A percentile compares a stretch with the other conserved stretches of the same genome.
These are phyloP conservation scores for Kwoniella sp. DNA, from an alignment of 768 basidiomycete genomes.

Conservation along the genomic window DNA sequence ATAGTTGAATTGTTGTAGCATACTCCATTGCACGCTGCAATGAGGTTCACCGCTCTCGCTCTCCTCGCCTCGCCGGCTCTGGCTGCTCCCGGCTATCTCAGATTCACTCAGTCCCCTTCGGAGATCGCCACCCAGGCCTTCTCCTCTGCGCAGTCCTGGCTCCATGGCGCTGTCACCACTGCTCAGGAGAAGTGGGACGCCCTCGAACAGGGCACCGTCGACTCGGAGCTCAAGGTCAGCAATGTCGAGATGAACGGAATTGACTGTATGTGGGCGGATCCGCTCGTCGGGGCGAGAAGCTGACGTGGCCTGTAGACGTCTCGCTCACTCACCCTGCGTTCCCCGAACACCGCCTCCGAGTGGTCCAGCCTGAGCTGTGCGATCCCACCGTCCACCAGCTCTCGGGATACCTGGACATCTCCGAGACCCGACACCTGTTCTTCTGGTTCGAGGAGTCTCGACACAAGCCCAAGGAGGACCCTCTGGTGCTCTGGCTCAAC, in stretches of 20 bases:
- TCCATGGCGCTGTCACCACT: constrained; percentile 15
- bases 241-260: constrained; percentile 28
- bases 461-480: constrained; percentile 66
- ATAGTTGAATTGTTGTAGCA: neutral
- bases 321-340: constrained; percentile 48
- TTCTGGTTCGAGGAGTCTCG: constrained; percentile 86
- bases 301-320: constrained; percentile 39
- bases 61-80: constrained; percentile 13
- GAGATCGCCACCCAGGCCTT: constrained; percentile 39
- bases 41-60: constrained; percentile 13
- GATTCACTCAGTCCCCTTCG: constrained; percentile 19
- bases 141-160: constrained; percentile 30
- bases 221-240: constrained; percentile 20
- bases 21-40: neutral
- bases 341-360: constrained; percentile 44
- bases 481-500: constrained; percentile 71
- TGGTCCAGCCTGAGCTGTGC: constrained; percentile 61
- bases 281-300: no score
- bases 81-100: constrained; percentile 21
- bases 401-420: constrained; percentile 78
- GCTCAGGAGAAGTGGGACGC: constrained; percentile 24
- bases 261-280: constrained; percentile 25
- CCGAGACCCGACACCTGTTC: constrained; percentile 75
- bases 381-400: constrained; percentile 74
- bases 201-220: constrained; percentile 16